These are phyloP conservation scores for Suillus decipiens DNA, from an alignment of 768 basidiomycete genomes.

Conservation along the genomic window DNA sequence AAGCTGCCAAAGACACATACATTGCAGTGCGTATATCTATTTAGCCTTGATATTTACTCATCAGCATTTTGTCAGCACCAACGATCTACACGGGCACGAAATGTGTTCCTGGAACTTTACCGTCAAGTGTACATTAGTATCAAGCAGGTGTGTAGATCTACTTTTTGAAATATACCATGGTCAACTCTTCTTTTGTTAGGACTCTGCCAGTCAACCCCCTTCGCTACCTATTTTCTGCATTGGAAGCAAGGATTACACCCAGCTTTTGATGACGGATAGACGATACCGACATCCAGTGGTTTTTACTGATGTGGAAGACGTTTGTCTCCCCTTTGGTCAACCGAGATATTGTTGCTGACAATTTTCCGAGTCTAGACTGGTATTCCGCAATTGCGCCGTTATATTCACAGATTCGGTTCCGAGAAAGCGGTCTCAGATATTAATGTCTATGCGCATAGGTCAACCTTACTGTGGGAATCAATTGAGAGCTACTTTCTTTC, in stretches of 20 bases:
- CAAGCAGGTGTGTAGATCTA: not conserved
- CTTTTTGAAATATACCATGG: not conserved
- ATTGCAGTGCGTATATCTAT: not conserved
- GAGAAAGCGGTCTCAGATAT: not conserved
- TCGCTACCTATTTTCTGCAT: not conserved
- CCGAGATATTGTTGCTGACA: not conserved
- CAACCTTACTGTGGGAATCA: not conserved
- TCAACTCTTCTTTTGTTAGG: not conserved
- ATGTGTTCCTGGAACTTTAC: not conserved
- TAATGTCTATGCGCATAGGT: not conserved
- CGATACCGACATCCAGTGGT: not conserved
- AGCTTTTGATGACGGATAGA: not conserved
- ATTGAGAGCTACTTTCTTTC: slow-evolving; percentile 2
- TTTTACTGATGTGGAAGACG: not conserved
- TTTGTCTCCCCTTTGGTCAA: not conserved
- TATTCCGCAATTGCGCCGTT: not conserved
- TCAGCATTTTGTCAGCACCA: not conserved
- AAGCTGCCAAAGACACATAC: not conserved
- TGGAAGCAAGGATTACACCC: not conserved
- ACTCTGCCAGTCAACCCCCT: not conserved
- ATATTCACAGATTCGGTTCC: not conserved
- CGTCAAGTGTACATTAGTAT: not conserved
- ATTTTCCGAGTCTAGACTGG: not conserved
- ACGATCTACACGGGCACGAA: not conserved
- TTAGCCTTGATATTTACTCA: not conserved